A percentile compares a stretch with the other conserved stretches of the same genome.
Conservation (phyloP, 2,329 filamentous ascomycete species). For the Venturia asperata region DNA sequence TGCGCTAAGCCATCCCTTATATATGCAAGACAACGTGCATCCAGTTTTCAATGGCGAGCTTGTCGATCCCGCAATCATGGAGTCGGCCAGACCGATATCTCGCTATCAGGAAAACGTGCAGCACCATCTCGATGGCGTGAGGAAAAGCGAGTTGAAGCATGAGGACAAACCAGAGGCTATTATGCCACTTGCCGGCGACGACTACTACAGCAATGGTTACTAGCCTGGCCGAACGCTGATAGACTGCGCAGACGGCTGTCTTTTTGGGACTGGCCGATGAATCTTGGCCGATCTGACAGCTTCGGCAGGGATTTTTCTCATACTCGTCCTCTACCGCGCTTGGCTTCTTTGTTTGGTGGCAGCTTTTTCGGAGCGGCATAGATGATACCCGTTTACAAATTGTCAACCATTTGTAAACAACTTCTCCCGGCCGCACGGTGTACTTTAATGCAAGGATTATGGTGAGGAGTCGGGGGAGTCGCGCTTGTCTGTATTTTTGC, state of each 20-base stretch:
- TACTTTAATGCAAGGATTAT: not conserved
- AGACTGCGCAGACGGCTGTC: not conserved
- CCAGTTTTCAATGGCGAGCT: not conserved
- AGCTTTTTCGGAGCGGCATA: not conserved
- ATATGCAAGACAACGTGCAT: not conserved
- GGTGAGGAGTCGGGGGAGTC: not conserved
- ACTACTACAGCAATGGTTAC: not conserved
- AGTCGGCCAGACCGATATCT: not conserved
- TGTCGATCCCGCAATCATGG: not conserved
- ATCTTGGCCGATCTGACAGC: not conserved
- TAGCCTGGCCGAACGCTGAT: not conserved
- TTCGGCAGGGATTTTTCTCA: not conserved
- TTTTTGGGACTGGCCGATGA: not conserved
- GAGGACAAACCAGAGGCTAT: not conserved
- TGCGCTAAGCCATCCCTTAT: not conserved
- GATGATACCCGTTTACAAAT: slow-evolving; percentile 2
- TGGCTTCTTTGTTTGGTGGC: not conserved
- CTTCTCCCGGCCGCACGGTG: not conserved
- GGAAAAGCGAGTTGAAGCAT: not conserved
- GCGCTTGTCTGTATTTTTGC: not conserved
- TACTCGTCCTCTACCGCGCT: not conserved
- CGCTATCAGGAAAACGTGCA: not conserved
- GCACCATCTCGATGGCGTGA: not conserved
- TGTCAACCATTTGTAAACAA: not conserved
- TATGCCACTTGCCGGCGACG: not conserved